These are phyloP conservation scores for Naganishia randhawae DNA, from an alignment of 768 basidiomycete species.

Conservation along the genomic window DNA sequence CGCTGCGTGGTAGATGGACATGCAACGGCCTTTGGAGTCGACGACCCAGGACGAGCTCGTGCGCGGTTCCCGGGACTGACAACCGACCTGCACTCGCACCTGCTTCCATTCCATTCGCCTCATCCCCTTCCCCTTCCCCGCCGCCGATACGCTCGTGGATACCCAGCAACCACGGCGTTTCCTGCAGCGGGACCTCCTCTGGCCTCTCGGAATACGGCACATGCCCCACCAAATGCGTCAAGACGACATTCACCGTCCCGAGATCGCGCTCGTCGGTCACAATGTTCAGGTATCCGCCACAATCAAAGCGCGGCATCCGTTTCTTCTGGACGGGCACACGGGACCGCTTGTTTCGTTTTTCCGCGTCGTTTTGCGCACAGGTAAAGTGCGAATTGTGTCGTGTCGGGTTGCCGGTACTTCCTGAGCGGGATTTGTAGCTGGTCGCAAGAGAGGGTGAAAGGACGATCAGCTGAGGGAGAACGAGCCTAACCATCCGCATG, in stretches of 20 bases:
- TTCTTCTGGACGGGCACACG: conserved; percentile 10
- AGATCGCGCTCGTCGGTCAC: conserved; percentile 14
- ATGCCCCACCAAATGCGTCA: not conserved
- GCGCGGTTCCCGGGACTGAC: too few species aligned
- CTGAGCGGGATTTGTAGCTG: conserved; percentile 21
- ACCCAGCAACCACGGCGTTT: conserved; percentile 8
- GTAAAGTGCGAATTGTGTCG: conserved; percentile 21
- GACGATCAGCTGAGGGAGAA: not conserved
- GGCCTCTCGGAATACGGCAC: not conserved
- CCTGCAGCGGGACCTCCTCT: not conserved
- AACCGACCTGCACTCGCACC: not conserved
- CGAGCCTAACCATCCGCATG: too few species aligned
- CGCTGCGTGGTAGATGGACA: not conserved
- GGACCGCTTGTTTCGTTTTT: conserved; percentile 7
- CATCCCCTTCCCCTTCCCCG: not conserved
- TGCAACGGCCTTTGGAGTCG: too few species aligned
- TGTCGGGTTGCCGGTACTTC: conserved; percentile 15
- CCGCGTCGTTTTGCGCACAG: conserved; percentile 18
- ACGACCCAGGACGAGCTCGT: too few species aligned
- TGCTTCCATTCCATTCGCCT: not conserved
- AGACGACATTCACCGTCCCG: not conserved
- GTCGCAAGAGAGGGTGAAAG: too few species aligned
- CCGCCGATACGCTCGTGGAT: not conserved
- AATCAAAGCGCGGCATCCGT: conserved; percentile 9
- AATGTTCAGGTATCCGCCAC: conserved; percentile 14